Percentiles rank a stretch among this genome's conserved stretches.
These are phyloP conservation scores for Crithidia brevicula DNA, from an alignment of 208 protist genomes.

Conservation along the genomic window DNA sequence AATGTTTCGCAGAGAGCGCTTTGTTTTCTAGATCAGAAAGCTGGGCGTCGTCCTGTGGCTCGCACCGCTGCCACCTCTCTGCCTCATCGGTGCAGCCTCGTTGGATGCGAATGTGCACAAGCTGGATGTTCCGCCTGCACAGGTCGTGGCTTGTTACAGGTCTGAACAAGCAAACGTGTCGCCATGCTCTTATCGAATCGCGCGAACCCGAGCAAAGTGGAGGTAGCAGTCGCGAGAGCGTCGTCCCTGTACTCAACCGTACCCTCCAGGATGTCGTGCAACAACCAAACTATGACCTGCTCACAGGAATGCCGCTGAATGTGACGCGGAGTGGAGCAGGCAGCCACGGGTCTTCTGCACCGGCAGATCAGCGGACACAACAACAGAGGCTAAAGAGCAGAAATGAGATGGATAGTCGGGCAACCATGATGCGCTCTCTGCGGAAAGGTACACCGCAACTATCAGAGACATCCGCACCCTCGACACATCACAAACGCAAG, in stretches of 20 bases:
- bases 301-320: conserved; percentile 18
- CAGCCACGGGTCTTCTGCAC: too few species aligned
- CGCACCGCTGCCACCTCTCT: neutral
- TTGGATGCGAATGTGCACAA: neutral
- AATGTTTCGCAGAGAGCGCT: too few species aligned
- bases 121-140: conserved; percentile 24
- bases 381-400: too few species aligned
- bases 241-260: neutral
- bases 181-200: neutral
- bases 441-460: too few species aligned
- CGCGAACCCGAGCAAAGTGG: neutral
- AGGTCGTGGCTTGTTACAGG: conserved; percentile 28
- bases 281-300: conserved; percentile 23
- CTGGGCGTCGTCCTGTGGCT: neutral
- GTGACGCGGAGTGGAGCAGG: neutral
- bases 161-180: neutral
- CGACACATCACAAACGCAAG: too few species aligned
- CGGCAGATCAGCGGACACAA: too few species aligned
- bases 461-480: too few species aligned
- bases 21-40: neutral
- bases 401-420: too few species aligned
- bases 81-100: too few species aligned
- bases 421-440: too few species aligned
- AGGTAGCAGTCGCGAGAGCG: neutral
- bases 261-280: neutral